Evolutionary conservation across 23 red algal species (phyloP).

Genomic region (Gracilaria vermiculophylla): DNA sequence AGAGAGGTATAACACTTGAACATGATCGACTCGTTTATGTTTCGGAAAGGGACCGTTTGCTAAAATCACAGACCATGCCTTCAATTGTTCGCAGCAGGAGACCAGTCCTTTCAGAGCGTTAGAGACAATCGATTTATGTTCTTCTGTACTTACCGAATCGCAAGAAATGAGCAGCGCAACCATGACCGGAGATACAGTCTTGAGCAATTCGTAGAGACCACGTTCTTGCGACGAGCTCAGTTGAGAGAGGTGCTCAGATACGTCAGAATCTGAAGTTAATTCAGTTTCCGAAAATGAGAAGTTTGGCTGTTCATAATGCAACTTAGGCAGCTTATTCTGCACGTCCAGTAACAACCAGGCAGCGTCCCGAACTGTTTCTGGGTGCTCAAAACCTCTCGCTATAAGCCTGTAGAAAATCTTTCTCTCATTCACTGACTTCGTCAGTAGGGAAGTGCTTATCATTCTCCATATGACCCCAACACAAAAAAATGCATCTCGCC

Average conservation of each 20-base stretch:
- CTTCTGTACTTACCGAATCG: not conserved
- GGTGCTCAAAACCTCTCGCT: conserved; percentile 41
- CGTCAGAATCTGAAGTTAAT: not conserved
- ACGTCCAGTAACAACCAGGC: conserved; percentile 53
- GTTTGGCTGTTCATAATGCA: not conserved
- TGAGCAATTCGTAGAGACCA: conserved; percentile 34
- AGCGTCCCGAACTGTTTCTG: conserved; percentile 24
- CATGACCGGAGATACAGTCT: conserved; percentile 11
- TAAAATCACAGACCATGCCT: conserved; percentile 18
- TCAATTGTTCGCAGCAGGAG: not conserved
- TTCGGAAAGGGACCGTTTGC: conserved; percentile 34
- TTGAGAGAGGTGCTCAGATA: conserved; percentile 12
- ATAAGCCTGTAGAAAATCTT: conserved; percentile 46
- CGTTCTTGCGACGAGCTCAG: conserved; percentile 33
- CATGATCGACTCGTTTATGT: not conserved
- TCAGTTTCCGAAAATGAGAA: conserved; percentile 3
- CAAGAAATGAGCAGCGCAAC: conserved; percentile 9
- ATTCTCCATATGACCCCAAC: conserved; percentile 53
- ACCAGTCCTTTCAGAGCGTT: conserved; percentile 30
- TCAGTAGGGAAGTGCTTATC: conserved; percentile 16
- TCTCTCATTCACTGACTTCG: conserved; percentile 23
- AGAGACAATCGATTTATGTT: not conserved
- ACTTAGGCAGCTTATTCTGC: not conserved
- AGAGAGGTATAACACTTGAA: conserved; percentile 20
- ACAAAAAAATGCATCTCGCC: conserved; percentile 53